Evolutionary conservation across 2,329 filamentous ascomycete genomes (phyloP).

Genomic region (Aspergillus novofumigatus): DNA sequence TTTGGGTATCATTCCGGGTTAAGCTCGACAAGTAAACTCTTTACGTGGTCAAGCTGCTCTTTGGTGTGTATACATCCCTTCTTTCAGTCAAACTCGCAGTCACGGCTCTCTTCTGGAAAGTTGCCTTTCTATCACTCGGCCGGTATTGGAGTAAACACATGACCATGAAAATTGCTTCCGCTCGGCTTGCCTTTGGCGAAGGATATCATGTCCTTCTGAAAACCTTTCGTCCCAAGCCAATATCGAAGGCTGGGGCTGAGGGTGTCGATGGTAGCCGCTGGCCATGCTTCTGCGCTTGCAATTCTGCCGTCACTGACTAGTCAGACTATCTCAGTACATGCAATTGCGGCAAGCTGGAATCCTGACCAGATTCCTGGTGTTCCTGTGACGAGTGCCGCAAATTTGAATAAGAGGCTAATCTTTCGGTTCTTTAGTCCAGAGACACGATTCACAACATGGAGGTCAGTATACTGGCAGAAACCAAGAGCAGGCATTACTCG

Average conservation of each 20-base stretch:
- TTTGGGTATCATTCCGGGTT: too few species aligned
- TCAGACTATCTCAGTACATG: background rate
- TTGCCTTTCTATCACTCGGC: background rate
- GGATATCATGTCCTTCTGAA: background rate
- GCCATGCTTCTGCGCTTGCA: background rate
- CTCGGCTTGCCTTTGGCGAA: background rate
- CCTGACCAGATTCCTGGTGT: background rate
- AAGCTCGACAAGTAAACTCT: too few species aligned
- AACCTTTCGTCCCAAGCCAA: background rate
- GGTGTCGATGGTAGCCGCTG: background rate
- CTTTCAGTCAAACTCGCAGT: background rate
- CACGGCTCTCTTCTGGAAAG: background rate
- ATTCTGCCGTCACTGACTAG: background rate
- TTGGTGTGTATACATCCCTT: background rate
- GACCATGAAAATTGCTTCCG: background rate
- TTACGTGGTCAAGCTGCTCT: too few species aligned
- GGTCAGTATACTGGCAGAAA: too few species aligned
- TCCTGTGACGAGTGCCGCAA: background rate
- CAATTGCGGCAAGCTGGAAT: background rate
- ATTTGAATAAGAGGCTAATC: background rate
- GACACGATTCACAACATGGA: too few species aligned
- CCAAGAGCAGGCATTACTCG: too few species aligned
- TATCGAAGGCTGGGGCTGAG: background rate
- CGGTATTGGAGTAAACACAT: background rate
- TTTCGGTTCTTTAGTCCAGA: background rate